Evolutionary conservation across 768 basidiomycete genomes (phyloP), one percentile per base, ranked within the genome.

Genomic region (Panus rudis): DNA sequence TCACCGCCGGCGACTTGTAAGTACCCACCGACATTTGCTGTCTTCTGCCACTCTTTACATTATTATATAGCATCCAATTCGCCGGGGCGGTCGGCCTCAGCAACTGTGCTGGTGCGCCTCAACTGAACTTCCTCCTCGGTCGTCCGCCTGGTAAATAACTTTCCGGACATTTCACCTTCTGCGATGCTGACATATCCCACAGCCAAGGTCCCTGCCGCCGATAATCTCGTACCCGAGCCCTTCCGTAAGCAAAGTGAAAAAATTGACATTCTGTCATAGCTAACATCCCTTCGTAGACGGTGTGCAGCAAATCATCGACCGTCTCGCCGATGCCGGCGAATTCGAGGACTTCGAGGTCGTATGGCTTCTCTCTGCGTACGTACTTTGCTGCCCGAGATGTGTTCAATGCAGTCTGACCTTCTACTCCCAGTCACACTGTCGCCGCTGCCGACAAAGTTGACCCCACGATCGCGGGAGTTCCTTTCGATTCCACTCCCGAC

Each of bases 1-100:
- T 69, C 28, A 53, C 63, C 12, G 37, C 63, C 28, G 72, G 69
- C 28, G 73, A 75, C 57, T 66, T 75, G 71, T 72, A 46, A 45
- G 68, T 57, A 3, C 20, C 37, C 24, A 31, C 24, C 3, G 38
- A 3, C 22, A 20, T 24, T 24, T 22, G n/a, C 7, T 16, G 24
- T 37, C 41, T 6, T 23, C 17, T 10, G 24, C 13, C 26, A 7
- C 30, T 4, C n/a, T 25, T 11, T 21, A 26, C 6, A 4, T 17
- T 33, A 14, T 21, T 16, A 16, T 11, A n/a, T 20, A 63, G 63
- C 47, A 63, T 65, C 39, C 64, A 62, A 38, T 61, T 64, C 31
- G 54, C 61, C 12, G 55, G 54, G 37, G 59, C 59, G n/a, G 60
- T 67, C 21, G 62, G 55, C 28, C 47, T 65, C 6, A 51, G 53